Conservation (phyloP, 192 early-diverging fungal species). For the Pecoramyces ruminantium region DNA sequence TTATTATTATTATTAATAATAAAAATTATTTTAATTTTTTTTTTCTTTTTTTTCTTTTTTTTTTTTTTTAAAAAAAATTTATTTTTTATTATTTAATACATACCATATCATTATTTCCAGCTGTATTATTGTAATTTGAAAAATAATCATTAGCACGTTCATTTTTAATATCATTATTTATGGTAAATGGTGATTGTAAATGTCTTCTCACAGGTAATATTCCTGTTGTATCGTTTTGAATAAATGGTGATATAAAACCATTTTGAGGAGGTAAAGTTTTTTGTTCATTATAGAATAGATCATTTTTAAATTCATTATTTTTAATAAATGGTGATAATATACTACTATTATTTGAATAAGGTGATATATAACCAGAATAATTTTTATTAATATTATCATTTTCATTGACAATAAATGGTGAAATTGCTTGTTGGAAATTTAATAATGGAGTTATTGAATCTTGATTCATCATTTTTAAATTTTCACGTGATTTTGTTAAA, state of each 20-base stretch:
- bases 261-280: neutral
- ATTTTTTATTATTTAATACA: no score
- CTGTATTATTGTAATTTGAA: neutral
- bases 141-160: neutral
- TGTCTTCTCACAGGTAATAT: neutral
- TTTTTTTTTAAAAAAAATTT: no score
- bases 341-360: neutral
- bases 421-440: neutral
- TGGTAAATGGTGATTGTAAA: neutral
- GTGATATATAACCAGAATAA: neutral
- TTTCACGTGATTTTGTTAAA: neutral
- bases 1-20: no score
- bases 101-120: neutral
- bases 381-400: neutral
- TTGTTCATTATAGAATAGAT: neutral
- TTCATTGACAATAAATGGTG: neutral
- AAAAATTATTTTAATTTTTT: no score
- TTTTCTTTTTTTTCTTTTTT: no score
- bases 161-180: neutral
- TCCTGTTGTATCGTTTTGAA: neutral
- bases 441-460: neutral
- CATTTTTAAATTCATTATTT: neutral
- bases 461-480: neutral
- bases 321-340: neutral
- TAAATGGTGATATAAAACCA: neutral